Conservation (phyloP, 352 stramenopile genomes). For the Pythium pyrilobum region DNA sequence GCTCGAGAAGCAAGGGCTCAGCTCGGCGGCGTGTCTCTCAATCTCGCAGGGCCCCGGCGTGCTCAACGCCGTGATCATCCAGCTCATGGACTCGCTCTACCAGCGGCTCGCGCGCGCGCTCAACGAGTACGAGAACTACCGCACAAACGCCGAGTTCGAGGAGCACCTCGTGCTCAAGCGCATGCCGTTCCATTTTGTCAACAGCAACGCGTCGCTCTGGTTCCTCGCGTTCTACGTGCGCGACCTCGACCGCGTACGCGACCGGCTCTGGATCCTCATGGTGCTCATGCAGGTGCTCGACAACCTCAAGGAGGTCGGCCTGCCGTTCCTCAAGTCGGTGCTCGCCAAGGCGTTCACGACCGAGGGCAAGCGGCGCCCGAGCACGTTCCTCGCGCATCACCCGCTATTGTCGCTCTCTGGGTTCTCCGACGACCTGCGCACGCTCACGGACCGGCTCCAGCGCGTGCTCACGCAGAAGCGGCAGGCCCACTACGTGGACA, state of each 20-base stretch:
- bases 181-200: conserved; percentile 76
- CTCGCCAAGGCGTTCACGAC: conserved; percentile 36
- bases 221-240: conserved; percentile 64
- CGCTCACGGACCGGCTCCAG: conserved; percentile 27
- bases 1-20: background rate
- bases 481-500: conserved; percentile 57
- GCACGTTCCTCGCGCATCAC: background rate
- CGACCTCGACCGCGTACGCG: conserved; percentile 46
- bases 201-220: conserved; percentile 68
- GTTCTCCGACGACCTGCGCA: background rate
- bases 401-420: conserved; percentile 3
- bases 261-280: conserved; percentile 64
- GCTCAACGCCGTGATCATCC: conserved; percentile 61
- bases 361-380: conserved; percentile 30
- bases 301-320: conserved; percentile 63
- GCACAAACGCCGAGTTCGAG: conserved; percentile 54
- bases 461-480: conserved; percentile 58
- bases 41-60: conserved; percentile 52
- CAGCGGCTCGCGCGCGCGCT: conserved; percentile 53
- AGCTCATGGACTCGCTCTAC: conserved; percentile 60
- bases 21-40: conserved; percentile 32
- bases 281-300: conserved; percentile 59
- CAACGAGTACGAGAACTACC: conserved; percentile 74
- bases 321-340: conserved; percentile 46
- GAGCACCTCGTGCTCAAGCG: conserved; percentile 67